Conservation (phyloP, 2,329 filamentous ascomycete species). For the Aspergillus carbonarius region DNA sequence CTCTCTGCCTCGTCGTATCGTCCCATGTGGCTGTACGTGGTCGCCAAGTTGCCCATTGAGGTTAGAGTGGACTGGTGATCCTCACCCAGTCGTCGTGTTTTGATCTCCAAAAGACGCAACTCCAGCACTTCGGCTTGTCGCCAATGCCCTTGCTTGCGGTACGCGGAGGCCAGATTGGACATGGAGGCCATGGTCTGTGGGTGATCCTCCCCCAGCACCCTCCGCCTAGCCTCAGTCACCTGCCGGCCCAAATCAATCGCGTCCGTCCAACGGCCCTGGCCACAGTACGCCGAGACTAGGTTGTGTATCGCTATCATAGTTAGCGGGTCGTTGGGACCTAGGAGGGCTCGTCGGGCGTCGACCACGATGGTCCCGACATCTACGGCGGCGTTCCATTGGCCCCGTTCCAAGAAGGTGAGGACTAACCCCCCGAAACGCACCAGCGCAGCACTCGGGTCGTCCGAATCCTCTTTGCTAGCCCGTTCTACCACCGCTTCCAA, state of each 20-base stretch:
- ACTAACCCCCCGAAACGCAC: slow-evolving; percentile 4
- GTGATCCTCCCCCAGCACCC: slow-evolving; percentile 2
- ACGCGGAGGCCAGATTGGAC: slow-evolving; percentile 11
- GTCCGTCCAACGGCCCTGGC: slow-evolving; percentile 8
- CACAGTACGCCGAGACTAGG: slow-evolving; percentile 8
- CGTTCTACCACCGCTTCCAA: not conserved
- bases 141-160: slow-evolving; percentile 4
- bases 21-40: slow-evolving; percentile 7
- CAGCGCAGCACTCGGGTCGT: not conserved
- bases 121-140: slow-evolving; percentile 6
- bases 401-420: slow-evolving; percentile 2
- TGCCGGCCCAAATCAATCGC: slow-evolving; percentile 5
- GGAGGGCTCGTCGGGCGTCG: not conserved
- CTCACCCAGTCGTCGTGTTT: not conserved
- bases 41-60: slow-evolving; percentile 9
- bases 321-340: not conserved
- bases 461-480: not conserved
- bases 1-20: slow-evolving; percentile 7
- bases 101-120: slow-evolving; percentile 1
- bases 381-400: slow-evolving; percentile 6
- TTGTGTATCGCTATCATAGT: slow-evolving; percentile 10
- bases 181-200: slow-evolving; percentile 10
- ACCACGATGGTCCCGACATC: slow-evolving; percentile 6
- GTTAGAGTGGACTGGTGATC: slow-evolving; percentile 9
- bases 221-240: not conserved